Evolutionary conservation across 176 grass and related monocot genomes (phyloP), one percentile per base, ranked within the genome.

Genomic region (Musa schizocarpa): DNA sequence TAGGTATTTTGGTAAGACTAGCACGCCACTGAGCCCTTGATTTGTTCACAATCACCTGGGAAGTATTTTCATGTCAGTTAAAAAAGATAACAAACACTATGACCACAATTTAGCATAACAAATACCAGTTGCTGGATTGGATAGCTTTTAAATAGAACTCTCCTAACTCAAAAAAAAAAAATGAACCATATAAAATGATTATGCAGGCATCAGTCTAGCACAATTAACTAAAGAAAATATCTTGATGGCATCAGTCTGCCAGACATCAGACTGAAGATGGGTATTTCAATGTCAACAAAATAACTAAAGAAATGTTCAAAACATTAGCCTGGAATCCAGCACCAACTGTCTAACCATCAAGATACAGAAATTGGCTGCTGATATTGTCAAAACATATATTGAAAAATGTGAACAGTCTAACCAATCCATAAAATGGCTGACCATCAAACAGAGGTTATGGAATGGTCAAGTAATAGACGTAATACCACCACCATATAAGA

Each of bases 11-110:
- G 62, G 58, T 84, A 67, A 77, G 75, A 51, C 82, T 81, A 64
- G 69, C 71, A 75, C 13, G 67, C 25, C 51, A 85, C 74, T 82
- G 68, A 70, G 93, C 93, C 56, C 90, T 81, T 81, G 95, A 91
- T 81, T 85, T 91, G 73, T 98, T 98, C 66, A 98, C 86, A 80
- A 98, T 98, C 74, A 91, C 89, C 95, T 97, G 80, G n/a, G 68
- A 85, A 67, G 81, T 74, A 61, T 84, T 72, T 66, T 81, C 13
- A 83, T 55, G 50, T 64, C 22, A 10, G n/a, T 72, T 0, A 72
- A 74, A 54, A 29, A 70, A 71, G 24, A 19, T 5, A 83, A 21
- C 10, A 11, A 63, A 21, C 34, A 76, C 65, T 66, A 52, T 55
- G 13, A 6, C 13, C 2, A 66, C 43, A 51, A 81, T 63, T 65